A percentile compares a stretch with the other conserved stretches of the same genome.
Evolutionary conservation across 2,329 filamentous ascomycete species (phyloP).

Genomic region (Chrysoporthe austroafricana): DNA sequence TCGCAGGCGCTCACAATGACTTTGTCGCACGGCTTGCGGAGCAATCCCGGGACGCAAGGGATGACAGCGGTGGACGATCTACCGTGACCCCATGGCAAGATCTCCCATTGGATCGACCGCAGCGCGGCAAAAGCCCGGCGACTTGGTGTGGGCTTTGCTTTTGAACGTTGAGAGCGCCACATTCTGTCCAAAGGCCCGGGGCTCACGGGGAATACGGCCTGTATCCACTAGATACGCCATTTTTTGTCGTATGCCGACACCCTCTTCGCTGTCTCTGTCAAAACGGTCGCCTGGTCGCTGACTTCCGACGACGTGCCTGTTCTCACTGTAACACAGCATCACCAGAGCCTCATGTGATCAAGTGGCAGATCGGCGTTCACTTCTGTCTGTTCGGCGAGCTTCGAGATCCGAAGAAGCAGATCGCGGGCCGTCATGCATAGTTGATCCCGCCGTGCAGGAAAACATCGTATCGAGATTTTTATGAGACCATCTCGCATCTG

Average conservation of each 20-base stretch:
- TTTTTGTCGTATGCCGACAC: not conserved
- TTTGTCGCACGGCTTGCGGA: not conserved
- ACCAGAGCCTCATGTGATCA: slow-evolving; percentile 5
- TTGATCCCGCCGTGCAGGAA: slow-evolving; percentile 5
- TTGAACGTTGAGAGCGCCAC: slow-evolving; percentile 1
- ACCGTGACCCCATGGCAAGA: not conserved
- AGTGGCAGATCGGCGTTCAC: slow-evolving; percentile 8
- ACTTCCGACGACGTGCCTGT: not conserved
- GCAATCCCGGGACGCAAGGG: slow-evolving; percentile 6
- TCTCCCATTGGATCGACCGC: not conserved
- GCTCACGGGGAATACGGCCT: not conserved
- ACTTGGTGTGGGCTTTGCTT: not conserved
- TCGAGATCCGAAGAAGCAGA: slow-evolving; percentile 1
- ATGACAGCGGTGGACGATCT: slow-evolving; percentile 10
- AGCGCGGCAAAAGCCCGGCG: not conserved
- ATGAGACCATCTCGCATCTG: slow-evolving; percentile 14
- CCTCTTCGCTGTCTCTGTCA: not conserved
- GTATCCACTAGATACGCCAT: not conserved
- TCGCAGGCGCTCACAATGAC: not conserved
- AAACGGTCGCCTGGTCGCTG: not conserved
- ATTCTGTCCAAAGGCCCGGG: not conserved
- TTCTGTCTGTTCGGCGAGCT: slow-evolving; percentile 12
- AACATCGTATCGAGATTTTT: slow-evolving; percentile 11
- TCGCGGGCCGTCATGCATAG: slow-evolving; percentile 10
- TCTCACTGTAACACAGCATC: slow-evolving; percentile 3